phyloP scores from a whole-genome alignment of 2,329 filamentous ascomycete genomes.

The Calonectria montana region DNA sequence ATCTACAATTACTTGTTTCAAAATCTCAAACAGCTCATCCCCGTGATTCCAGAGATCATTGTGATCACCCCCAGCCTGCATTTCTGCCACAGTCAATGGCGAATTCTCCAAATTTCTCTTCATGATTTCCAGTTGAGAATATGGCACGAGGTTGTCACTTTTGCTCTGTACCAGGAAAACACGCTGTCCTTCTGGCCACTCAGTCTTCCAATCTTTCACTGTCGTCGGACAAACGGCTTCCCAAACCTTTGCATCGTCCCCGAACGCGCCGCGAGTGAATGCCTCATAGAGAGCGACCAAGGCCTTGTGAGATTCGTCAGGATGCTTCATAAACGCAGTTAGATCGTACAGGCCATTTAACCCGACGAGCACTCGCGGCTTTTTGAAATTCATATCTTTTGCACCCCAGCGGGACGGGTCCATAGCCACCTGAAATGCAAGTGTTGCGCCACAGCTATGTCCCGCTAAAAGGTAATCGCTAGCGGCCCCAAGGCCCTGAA shows the following conservation, averaged over 20 bases:
- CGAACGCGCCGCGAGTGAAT: constrained; percentile 5
- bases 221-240: background rate
- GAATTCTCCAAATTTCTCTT: background rate
- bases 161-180: background rate
- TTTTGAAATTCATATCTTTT: background rate
- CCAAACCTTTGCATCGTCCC: background rate
- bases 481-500: background rate
- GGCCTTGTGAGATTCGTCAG: background rate
- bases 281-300: background rate
- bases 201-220: background rate
- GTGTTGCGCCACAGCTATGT: constrained; percentile 6
- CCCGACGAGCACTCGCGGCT: background rate
- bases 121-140: constrained; percentile 6
- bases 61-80: background rate
- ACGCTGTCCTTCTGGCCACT: constrained; percentile 5
- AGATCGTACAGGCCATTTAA: background rate
- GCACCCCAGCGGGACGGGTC: background rate
- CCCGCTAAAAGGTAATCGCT: background rate
- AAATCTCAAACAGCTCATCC: background rate
- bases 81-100: background rate
- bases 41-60: background rate
- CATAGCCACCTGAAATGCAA: constrained; percentile 9
- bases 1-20: background rate
- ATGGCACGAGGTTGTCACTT: background rate
- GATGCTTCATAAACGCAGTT: background rate